Evolutionary conservation across 2,329 filamentous ascomycete species (phyloP), one percentile per base, ranked within the genome.

Genomic region (Sporothrix humicola): DNA sequence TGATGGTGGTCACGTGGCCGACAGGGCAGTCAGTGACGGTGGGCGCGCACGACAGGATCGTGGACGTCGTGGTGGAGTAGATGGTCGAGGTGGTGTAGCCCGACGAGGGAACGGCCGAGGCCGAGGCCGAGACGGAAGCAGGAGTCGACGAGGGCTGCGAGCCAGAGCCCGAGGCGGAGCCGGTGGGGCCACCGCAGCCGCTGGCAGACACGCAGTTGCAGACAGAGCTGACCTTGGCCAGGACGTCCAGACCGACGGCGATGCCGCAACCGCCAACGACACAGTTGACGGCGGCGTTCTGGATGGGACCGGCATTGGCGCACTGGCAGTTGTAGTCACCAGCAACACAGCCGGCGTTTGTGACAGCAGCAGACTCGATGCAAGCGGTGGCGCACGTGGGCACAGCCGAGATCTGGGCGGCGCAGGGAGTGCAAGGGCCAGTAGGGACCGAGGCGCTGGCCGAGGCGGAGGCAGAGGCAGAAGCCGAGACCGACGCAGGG

Each of bases 211-310:
- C 66, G 15, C 66, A 69, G 8, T 26, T 12, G 50, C 50, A 70
- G 31, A 70, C 68, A 2, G 26, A 37, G 9, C 10, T 17, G 8
- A 70, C 63, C n/a, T 44, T 23, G 9, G n/a, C 6, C n/a, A 69
- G 13, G 7, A 73, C 69, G 1, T 17, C 31, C 17, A 65, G 26
- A 10, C 31, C 72, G 23, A 13, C 42, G 2, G 1, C 54, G 5
- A 73, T 10, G 58, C 73, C 73, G 37, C 74, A 75, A 20, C 15
- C 58, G 15, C 52, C 65, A 46, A 70, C 6, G 15, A 75, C 69
- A 13, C 74, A 75, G 56, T 69, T 72, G n/a, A 72, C 15, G 17
- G 74, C 69, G 6, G 73, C 65, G 13, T 48, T 66, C 44, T 72
- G 72, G 26, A 73, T 52, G 13, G 63, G 46, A 3, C 17, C 58